Conservation (phyloP, 768 basidiomycete species). For the Hydnum rufescens region DNA sequence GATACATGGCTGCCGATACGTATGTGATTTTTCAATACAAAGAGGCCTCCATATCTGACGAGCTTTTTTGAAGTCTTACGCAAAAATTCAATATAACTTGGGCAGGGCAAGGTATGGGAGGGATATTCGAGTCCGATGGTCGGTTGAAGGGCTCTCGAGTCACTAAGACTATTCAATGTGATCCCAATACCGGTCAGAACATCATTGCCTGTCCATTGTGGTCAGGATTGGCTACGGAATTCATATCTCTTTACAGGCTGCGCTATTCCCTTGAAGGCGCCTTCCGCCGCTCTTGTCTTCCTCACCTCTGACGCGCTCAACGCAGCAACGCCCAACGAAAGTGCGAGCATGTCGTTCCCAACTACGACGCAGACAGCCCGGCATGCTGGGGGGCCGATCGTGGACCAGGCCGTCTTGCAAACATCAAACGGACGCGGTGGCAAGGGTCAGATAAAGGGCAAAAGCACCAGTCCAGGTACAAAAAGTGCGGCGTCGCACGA, state of each 20-base stretch:
- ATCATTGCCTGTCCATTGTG: no score
- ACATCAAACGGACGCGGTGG: conserved; percentile 1
- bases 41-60: no score
- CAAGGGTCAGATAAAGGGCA: not conserved
- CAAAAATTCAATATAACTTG: conserved; percentile 24
- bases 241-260: no score
- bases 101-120: conserved; percentile 19
- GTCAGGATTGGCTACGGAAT: no score
- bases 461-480: no score
- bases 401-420: not conserved
- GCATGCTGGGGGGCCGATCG: not conserved
- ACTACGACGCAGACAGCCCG: not conserved
- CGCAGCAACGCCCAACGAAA: not conserved
- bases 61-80: conserved; percentile 12
- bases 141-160: conserved; percentile 14
- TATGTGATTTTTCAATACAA: no score
- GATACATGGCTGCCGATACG: conserved; percentile 9
- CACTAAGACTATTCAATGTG: conserved; percentile 18
- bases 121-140: conserved; percentile 19
- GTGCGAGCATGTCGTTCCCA: not conserved
- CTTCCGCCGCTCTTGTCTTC: conserved; percentile 22
- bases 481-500: no score
- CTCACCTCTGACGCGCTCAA: conserved; percentile 14
- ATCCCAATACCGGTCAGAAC: conserved; percentile 13
- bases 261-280: conserved; percentile 18